Evolutionary conservation across 2,329 filamentous ascomycete species (phyloP), one percentile per base, ranked within the genome.

Genomic region (Stagonosporopsis tanaceti): DNA sequence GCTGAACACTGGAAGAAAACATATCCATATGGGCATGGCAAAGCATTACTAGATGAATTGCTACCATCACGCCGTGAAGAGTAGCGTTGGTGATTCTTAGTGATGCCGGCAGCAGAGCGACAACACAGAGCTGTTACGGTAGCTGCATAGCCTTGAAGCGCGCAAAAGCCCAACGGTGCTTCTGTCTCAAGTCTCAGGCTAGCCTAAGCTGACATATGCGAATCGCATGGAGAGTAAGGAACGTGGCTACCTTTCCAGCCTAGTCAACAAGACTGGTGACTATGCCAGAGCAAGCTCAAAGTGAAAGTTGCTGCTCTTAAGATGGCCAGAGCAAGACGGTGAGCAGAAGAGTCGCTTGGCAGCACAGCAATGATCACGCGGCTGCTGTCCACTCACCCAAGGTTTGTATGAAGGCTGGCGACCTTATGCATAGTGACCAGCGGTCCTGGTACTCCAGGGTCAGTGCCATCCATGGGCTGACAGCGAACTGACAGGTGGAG

Each of bases 341-440:
- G 47, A 47, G 32, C 39, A 12, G 6, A 7, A 38, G 27, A 15
- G 12, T 25, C n/a, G 27, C 12, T 6, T 53, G 34, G 32, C 30
- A 38, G 45, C 24, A 41, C 17, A 28, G 14, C 11, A 7, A 22
- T 30, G 46, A 48, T 62, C 54, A 62, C 57, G 44, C 47, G 51
- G 44, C 37, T 24, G 39, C 41, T 42, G 47, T 34, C 54, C 46
- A 59, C 37, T 45, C 42, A 45, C 28, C 28, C 42, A 45, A 17
- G 50, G 46, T 3, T 20, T 20, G 20, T 47, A 48, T 58, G 37
- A 52, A 58, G 56, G 54, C 30, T 15, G 50, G 39, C 46, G 34
- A 40, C 24, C 14, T 50, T 42, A 48, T 52, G 57, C 41, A 37
- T 9, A 30, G 24, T 22, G 24, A 55, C 40, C 38, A 57, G 45